Percentiles rank a stretch among this genome's conserved stretches.
Evolutionary conservation across 2,329 filamentous ascomycete genomes (phyloP).

Genomic region (Talaromyces sp.): DNA sequence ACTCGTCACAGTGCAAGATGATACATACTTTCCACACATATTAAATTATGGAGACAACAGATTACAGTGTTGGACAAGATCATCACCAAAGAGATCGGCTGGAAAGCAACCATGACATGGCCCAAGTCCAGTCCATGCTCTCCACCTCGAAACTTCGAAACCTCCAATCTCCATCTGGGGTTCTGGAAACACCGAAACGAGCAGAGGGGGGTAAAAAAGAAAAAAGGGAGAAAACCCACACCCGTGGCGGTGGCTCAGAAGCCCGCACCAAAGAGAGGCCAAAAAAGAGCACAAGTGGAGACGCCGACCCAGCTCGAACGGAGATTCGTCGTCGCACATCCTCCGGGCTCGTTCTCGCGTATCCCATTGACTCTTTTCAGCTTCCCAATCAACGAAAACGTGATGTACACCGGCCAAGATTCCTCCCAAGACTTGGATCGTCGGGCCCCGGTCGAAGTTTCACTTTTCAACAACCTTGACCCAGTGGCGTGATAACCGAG

Average conservation of each 20-base stretch:
- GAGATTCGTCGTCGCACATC: not conserved
- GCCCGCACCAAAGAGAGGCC: not conserved
- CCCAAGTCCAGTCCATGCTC: not conserved
- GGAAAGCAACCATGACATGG: conserved; percentile 4
- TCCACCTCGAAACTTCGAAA: conserved; percentile 8
- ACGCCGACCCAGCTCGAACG: conserved; percentile 2
- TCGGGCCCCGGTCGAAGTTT: conserved; percentile 3
- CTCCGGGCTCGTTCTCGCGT: not conserved
- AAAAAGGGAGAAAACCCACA: conserved; percentile 10
- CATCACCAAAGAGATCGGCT: conserved; percentile 11
- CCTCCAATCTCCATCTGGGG: conserved; percentile 23
- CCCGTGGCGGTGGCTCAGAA: conserved; percentile 29
- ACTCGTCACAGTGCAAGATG: not conserved
- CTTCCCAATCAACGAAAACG: not conserved
- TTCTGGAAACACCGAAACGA: conserved; percentile 27
- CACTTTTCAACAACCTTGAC: conserved; percentile 5
- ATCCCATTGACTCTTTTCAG: not conserved
- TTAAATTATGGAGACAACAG: not conserved
- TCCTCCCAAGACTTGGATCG: conserved; percentile 7
- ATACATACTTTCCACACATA: not conserved
- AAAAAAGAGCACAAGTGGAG: not conserved
- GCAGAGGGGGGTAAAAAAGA: not conserved
- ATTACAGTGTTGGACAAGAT: conserved; percentile 1
- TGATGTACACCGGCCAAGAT: conserved; percentile 8
- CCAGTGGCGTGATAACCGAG: conserved; percentile 21